Evolutionary conservation across 805 yeast genomes (phyloP), one percentile per base, ranked within the genome.

Genomic region (Priceomyces medius): DNA sequence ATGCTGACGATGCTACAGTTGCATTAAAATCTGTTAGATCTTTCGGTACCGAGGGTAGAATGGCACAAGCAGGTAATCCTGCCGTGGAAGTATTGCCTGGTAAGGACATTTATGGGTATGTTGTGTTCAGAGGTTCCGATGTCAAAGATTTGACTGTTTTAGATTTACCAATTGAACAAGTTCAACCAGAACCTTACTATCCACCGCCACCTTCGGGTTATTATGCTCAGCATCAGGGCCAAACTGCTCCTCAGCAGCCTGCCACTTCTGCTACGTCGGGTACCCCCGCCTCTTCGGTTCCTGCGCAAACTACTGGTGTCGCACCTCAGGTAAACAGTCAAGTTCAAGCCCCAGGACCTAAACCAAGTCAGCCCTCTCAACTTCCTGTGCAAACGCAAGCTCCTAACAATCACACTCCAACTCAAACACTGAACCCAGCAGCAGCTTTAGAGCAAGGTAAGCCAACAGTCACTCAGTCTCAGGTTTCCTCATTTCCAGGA

Each of bases 21-120:
- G 83, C 97, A 4, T 74, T 91, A 55, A 76, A 76, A 36, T 73
- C 81, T 41, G 98, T 91, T 37, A 76, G 88, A 46, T 81, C 88
- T 38, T 83, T 83, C 50, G 99, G 98, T 41, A 86, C 97, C 16
- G 98, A 91, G 63, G 97, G 96, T 21, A 79, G 98, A 55, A 73
- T 84, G 50, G 72, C 73, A 29, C 59, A 56, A 37, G 53, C 51
- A 32, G 76, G 74, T 20, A 88, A 85, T 59, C 83, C 86, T 3
- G 68, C 74, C 12, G 73, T 77, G 48, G 95, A 88, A 61, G 81
- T 88, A 31, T 76, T 79, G 42, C 84, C 95, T 5, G 82, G 87
- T 14, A 74, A 72, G 27, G 80, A 74, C 32, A 74, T 83, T 12
- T 87, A 80, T 63, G 90, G 86, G 20, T 78, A 77, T 43, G 88